Percentiles rank a stretch among this genome's conserved stretches.
Evolutionary conservation across 805 yeast genomes (phyloP).

Genomic region (Yarrowia divulgata): DNA sequence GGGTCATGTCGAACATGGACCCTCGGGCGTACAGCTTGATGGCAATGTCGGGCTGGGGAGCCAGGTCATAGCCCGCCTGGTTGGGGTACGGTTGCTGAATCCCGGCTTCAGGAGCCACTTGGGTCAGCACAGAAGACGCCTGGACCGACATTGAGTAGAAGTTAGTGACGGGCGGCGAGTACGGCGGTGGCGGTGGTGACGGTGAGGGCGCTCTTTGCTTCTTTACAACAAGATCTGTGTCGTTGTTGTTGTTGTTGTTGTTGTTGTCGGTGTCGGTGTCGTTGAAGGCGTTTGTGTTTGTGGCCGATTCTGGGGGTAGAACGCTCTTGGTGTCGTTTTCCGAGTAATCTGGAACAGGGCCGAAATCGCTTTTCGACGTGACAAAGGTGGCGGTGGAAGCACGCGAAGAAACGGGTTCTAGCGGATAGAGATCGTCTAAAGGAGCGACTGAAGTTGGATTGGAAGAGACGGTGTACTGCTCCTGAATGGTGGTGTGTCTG

Average conservation of each 20-base stretch:
- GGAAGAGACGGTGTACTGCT: conserved; percentile 9
- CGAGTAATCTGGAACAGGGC: conserved; percentile 21
- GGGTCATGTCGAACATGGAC: conserved; percentile 70
- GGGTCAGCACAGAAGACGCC: conserved; percentile 63
- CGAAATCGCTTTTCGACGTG: conserved; percentile 27
- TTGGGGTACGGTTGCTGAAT: conserved; percentile 21
- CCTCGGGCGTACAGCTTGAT: conserved; percentile 84
- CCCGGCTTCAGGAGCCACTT: conserved; percentile 60
- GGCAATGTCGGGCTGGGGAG: conserved; percentile 55
- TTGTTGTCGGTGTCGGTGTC: background rate
- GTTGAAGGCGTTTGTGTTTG: background rate
- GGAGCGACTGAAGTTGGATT: conserved; percentile 37
- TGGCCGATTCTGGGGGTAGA: background rate
- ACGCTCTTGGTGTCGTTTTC: conserved; percentile 4
- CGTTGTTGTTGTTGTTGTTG: background rate
- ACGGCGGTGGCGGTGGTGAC: conserved; percentile 45
- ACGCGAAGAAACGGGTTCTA: conserved; percentile 7
- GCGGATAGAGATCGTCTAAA: conserved; percentile 33
- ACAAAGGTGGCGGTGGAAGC: conserved; percentile 28
- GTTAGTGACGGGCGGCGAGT: conserved; percentile 44
- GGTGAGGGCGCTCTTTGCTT: background rate
- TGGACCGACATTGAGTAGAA: conserved; percentile 45
- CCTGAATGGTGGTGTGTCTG: conserved; percentile 2
- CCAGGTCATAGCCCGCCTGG: conserved; percentile 36
- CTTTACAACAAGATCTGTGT: background rate